Evolutionary conservation across 2,329 filamentous ascomycete genomes (phyloP), one percentile per base, ranked within the genome.

Genomic region (Aspergillus intermedius): DNA sequence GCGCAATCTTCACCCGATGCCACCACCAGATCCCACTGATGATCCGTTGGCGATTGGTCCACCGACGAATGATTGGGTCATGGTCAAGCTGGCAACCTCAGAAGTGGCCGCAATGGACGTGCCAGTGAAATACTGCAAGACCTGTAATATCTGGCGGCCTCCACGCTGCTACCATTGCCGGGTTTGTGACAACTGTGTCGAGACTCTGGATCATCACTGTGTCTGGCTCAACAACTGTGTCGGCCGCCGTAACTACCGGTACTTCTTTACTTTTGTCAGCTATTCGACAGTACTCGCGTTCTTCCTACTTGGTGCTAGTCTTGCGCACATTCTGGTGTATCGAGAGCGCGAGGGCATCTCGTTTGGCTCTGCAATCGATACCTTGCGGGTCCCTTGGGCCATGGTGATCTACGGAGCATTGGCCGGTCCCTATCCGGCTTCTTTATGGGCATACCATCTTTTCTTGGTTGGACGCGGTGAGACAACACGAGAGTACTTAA

Each of bases 191-290:
- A 96, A 94, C 68, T 98, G 93, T 67, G 82, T 98, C 51, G 93
- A 98, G 69, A 95, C 90, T 0, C 89, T 96, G 58, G 93, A 98
- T 63, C 93, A 98, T 64, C 93, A 98, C 70, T 98, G 93, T 63
- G 91, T 97, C 13, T 98, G 93, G 93, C 81, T 98, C 54, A 98
- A 98, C 73, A 98, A 98, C 68, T 98, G 93, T 60, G 86, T 98
- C 44, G 93, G 93, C 40, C 86, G 91, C 56, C 88, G 93, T 60
- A 98, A 98, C 72, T 98, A 98, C 72, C 88, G 93, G 54, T 97
- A 91, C 69, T 98, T 98, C 71, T 96, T 97, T 67, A 81, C 87
- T 9, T 98, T 96, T 69, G 84, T 98, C 55, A 82, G 82, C 47
- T 83, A 85, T 12, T 83, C 82, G n/a, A 89, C 88, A 0, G 57